These are phyloP conservation scores for Symbiodinium pilosum DNA, from an alignment of 73 alveolate species.

Conservation along the genomic window DNA sequence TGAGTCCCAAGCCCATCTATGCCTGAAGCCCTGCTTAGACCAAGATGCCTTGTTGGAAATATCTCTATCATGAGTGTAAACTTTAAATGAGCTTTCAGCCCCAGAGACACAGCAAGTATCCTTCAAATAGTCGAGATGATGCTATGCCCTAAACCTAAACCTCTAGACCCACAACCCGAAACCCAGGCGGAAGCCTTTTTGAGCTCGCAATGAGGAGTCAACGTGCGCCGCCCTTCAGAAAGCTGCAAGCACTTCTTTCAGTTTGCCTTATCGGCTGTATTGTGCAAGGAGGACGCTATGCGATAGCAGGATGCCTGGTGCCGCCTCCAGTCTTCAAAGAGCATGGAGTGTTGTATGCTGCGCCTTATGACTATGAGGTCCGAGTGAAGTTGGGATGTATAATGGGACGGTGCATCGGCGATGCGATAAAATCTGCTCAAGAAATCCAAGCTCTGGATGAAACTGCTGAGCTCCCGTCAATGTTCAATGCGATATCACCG, in stretches of 20 bases:
- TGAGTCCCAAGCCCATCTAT: no score
- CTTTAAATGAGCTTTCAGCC: no score
- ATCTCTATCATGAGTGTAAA: no score
- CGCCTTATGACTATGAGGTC: constrained; percentile 48
- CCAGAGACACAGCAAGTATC: no score
- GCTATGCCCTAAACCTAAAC: no score
- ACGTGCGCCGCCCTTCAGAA: background rate
- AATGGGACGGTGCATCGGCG: constrained; percentile 46
- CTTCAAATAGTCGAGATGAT: no score
- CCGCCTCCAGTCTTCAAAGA: background rate
- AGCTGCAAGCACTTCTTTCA: background rate
- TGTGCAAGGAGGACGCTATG: background rate
- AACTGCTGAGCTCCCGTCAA: background rate
- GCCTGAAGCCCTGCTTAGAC: no score
- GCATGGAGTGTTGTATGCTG: constrained; percentile 20
- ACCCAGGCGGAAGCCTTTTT: no score
- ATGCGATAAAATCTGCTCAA: background rate
- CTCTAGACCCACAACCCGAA: no score
- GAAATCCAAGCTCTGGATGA: background rate
- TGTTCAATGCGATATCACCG: constrained; percentile 28
- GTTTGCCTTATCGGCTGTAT: background rate
- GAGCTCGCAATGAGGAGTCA: no score
- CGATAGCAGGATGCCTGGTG: background rate
- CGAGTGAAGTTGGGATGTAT: constrained; percentile 13
- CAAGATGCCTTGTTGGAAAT: no score